Evolutionary conservation across 2,329 filamentous ascomycete genomes (phyloP).

Genomic region (Talaromyces sp.): DNA sequence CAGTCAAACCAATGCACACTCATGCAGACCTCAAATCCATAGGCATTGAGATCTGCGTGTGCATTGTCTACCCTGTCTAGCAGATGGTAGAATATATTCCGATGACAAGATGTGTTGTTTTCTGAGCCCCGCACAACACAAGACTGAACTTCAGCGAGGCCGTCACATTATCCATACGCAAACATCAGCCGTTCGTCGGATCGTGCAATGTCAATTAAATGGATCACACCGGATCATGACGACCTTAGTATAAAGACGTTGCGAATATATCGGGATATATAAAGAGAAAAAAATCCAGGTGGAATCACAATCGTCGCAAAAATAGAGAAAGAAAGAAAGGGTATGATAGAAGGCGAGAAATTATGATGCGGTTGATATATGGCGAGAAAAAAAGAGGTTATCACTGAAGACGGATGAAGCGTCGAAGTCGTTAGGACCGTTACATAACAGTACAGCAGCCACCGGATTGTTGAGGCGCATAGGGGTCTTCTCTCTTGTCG

Average conservation of each 20-base stretch:
- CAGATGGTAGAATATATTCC: neutral
- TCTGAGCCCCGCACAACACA: neutral
- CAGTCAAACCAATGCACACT: conserved; percentile 5
- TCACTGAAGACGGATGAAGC: conserved; percentile 1
- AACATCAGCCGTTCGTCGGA: conserved; percentile 1
- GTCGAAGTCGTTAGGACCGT: conserved; percentile 15
- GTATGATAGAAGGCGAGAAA: conserved; percentile 10
- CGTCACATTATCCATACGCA: neutral
- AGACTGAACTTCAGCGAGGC: neutral
- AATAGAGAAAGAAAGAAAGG: neutral
- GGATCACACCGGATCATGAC: conserved; percentile 3
- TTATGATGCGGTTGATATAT: conserved; percentile 3
- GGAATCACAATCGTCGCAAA: conserved; percentile 7
- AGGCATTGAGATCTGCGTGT: neutral
- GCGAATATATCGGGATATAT: conserved; percentile 8
- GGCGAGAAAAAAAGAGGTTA: neutral
- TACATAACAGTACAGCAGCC: conserved; percentile 97
- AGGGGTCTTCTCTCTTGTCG: conserved; percentile 95
- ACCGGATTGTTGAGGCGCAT: conserved; percentile 86
- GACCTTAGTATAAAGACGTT: neutral
- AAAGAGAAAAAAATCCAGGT: conserved; percentile 1
- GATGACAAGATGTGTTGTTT: neutral
- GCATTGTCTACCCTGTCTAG: neutral
- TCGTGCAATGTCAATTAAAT: conserved; percentile 11
- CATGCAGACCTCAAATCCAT: neutral